Evolutionary conservation across 371 early-diverging fungal species (phyloP).

Genomic region (Fennellomyces sp.): DNA sequence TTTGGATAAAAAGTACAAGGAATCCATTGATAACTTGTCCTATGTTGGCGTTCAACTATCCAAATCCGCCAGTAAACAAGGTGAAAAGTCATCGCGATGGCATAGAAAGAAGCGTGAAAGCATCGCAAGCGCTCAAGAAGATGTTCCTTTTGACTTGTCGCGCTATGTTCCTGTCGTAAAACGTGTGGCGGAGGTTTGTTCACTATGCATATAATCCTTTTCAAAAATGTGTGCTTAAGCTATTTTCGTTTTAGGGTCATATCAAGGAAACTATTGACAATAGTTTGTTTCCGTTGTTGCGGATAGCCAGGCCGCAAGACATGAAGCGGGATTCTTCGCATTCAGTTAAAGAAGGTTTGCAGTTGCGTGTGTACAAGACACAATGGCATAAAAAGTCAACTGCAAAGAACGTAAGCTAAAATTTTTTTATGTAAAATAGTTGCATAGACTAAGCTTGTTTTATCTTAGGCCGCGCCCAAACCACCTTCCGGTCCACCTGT

Average conservation of each 20-base stretch:
- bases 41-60: constrained; percentile 67
- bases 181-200: constrained; percentile 47
- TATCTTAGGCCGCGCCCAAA: constrained; percentile 40
- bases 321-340: constrained; percentile 29
- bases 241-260: constrained; percentile 43
- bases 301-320: constrained; percentile 49
- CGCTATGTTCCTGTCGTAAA: constrained; percentile 73
- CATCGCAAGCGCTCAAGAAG: constrained; percentile 40
- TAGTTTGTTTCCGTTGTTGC: constrained; percentile 62
- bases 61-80: constrained; percentile 42
- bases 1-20: constrained; percentile 71
- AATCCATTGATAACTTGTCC: constrained; percentile 78
- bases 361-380: constrained; percentile 52
- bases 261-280: constrained; percentile 61
- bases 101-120: constrained; percentile 40
- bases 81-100: constrained; percentile 45
- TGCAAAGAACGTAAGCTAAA: constrained; percentile 21
- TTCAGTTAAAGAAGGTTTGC: constrained; percentile 34
- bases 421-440: background rate
- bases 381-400: constrained; percentile 61
- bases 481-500: constrained; percentile 55
- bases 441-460: background rate
- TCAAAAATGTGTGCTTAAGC: background rate
- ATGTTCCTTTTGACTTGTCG: constrained; percentile 68
- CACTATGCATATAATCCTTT: background rate